Evolutionary conservation across 768 basidiomycete species (phyloP), one percentile per base, ranked within the genome.

Genomic region (Russula brevipes): DNA sequence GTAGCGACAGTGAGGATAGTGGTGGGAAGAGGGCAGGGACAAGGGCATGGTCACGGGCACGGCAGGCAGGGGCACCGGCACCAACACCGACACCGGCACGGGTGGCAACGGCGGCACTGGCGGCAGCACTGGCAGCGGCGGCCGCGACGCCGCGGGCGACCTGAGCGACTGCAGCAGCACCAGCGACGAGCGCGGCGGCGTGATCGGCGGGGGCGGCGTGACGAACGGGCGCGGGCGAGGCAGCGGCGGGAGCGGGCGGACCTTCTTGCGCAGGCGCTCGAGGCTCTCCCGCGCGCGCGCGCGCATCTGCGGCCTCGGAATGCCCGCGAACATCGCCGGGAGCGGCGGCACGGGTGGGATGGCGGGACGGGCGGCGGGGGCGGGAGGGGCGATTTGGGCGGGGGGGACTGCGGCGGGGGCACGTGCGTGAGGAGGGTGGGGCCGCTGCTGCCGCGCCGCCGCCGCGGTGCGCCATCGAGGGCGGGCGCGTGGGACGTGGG

Each of bases 241-340:
- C 5, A 63, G 36, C 19, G 54, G 54, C 24, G 17, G 54, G 4
- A 59, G 12, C 16, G 59, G 59, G 16, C 59, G 51, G 1, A 60
- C 35, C 45, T 31, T 42, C 16, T 19, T 24, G 24, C 24, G 24
- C 24, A 24, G 24, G 24, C 24, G 31, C 24, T 19, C 44, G 38
- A 17, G 14, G 2, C 17, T 30, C 17, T 33, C 41, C 41, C 4
- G 4, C 41, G 9, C 8, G 14, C 41, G 41, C 41, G 41, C 4
- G 2, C 41, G 14, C 30, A 0, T 16, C 30, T 7, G 16, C 16
- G 1, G 9, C n/a, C 35, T 36, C 51, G 17, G 7, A 19, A 45
- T 6, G 11, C 17, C 10, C 12, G 59, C 31, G 33, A 16, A 16
- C 11, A 35, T 52, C 2, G 47, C 12, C 30, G 16, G 30, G 24